Base-by-base conservation (phyloP, 208 protist species). In the Trypanosoma vivax region DNA sequence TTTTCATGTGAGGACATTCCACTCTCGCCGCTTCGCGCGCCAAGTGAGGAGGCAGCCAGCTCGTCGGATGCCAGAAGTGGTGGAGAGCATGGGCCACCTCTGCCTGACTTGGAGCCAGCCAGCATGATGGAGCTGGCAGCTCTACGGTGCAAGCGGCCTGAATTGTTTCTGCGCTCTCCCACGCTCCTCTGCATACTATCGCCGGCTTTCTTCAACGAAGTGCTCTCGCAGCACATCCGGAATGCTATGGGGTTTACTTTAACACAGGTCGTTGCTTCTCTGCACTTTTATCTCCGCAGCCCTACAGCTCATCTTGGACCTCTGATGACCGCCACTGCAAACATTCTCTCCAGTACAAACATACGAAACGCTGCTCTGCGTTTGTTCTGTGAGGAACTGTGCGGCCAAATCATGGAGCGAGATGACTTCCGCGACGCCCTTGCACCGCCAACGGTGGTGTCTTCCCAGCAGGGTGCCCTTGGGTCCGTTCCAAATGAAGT, bases 321-420 rank as follows among this genome's bases (percentile, higher is more conserved):
- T 16, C 62, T 92, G 28, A 73, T 92, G 58, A 54, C 76, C 11
- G 81, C 74, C 14, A 88, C 84, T 10, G 67, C 73, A 54, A 61
- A 78, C 46, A 78, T 92, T 27, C 64, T 73, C 19, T 67, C 70
- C 18, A 65, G 57, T 35, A 67, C 62, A 34, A 47, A 56, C 11
- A 43, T 77, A 1, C 72, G 81, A 28, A 83, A 77, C 66, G 78
- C 73, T 10, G 67, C 73, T 13, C 28, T 83, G 28, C 70, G 73
- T 45, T 68, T 87, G 40, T 76, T 75, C 46, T 89, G 78, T 58
- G 78, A 92, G 50, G 65, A 57, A 14, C 70, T 92, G 3, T 73
- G 68, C 19, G 56, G 51, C 19, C 73, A 71, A 46, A 70, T 92
- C 54, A 50, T 81, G 39, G 37, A 55, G 27, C 75, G 81, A 14